Evolutionary conservation across 148 eudicot genomes (phyloP).

Genomic region (Nyssa sinensis): DNA sequence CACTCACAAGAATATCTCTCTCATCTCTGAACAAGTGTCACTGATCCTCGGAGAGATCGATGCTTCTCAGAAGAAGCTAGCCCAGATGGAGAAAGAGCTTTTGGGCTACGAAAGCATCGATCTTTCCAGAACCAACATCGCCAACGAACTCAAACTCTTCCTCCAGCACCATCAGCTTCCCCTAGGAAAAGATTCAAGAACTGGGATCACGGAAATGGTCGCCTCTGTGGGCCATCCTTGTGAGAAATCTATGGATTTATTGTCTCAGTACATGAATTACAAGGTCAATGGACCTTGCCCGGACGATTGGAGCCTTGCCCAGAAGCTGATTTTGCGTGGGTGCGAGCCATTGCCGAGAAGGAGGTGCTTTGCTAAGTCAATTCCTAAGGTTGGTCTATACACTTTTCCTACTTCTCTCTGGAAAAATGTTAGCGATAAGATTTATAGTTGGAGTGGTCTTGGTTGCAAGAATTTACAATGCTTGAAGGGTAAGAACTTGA

Average conservation of each 20-base stretch:
- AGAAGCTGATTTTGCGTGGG: constrained; percentile 61
- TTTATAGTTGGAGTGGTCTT: constrained; percentile 76
- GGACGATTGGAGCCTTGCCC: constrained; percentile 69
- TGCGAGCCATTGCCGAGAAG: constrained; percentile 93
- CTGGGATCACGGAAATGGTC: constrained; percentile 95
- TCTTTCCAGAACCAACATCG: constrained; percentile 51
- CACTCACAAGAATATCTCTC: constrained; percentile 56
- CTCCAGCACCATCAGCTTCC: constrained; percentile 60
- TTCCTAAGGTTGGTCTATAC: constrained; percentile 50
- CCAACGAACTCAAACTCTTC: constrained; percentile 62
- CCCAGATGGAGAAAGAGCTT: constrained; percentile 77
- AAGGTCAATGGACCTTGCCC: constrained; percentile 71
- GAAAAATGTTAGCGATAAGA: constrained; percentile 71
- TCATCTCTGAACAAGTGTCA: constrained; percentile 79
- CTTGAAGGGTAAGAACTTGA: constrained; percentile 60
- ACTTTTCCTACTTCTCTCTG: constrained; percentile 75
- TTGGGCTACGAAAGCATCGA: constrained; percentile 79
- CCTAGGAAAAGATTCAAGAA: constrained; percentile 79
- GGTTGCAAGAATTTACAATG: constrained; percentile 79
- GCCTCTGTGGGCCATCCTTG: constrained; percentile 88
- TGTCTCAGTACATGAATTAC: constrained; percentile 73
- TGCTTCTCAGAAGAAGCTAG: constrained; percentile 73
- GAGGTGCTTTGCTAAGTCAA: constrained; percentile 75
- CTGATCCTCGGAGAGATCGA: constrained; percentile 78
- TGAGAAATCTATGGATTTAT: constrained; percentile 53